A percentile compares a stretch with the other conserved stretches of the same genome.
Conservation (phyloP, 129 eudicot species). For the Ambrosia trifida region DNA sequence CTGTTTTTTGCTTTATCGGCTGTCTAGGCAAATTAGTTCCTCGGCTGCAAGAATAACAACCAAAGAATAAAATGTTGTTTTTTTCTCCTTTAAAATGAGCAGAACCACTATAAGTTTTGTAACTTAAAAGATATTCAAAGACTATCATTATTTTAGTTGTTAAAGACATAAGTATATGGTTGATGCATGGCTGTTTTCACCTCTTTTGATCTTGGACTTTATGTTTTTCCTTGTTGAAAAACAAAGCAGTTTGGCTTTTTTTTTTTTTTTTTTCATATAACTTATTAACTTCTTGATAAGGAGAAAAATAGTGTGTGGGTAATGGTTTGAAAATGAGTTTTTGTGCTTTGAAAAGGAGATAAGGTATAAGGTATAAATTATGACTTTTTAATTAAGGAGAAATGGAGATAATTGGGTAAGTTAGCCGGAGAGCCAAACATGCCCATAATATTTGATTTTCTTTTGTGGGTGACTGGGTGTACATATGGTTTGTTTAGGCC, state of each 20-base stretch:
- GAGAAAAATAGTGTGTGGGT: no score
- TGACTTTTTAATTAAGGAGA: no score
- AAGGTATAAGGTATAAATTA: no score
- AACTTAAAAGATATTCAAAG: background rate
- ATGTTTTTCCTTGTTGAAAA: background rate
- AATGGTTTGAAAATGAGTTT: no score
- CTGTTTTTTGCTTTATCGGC: conserved; percentile 18
- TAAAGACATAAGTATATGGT: conserved; percentile 11
- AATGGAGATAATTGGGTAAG: no score
- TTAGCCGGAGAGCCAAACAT: no score
- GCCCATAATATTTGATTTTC: no score
- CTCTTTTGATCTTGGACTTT: background rate
- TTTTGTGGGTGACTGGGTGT: no score
- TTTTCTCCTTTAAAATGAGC: conserved; percentile 20
- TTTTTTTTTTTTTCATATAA: no score
- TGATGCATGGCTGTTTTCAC: background rate
- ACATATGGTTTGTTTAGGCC: no score
- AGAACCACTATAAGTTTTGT: conserved; percentile 32
- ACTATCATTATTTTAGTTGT: conserved; percentile 10
- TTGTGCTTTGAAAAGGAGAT: no score
- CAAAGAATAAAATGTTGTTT: conserved; percentile 34
- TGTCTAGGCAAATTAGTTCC: conserved; percentile 23
- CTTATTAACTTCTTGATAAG: no score
- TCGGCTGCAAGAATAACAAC: conserved; percentile 31
- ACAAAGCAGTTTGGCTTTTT: background rate